A percentile compares a stretch with the other conserved stretches of the same genome.
phyloP scores from a whole-genome alignment of 2,329 filamentous ascomycete species.

The Mycogone perniciosa region DNA sequence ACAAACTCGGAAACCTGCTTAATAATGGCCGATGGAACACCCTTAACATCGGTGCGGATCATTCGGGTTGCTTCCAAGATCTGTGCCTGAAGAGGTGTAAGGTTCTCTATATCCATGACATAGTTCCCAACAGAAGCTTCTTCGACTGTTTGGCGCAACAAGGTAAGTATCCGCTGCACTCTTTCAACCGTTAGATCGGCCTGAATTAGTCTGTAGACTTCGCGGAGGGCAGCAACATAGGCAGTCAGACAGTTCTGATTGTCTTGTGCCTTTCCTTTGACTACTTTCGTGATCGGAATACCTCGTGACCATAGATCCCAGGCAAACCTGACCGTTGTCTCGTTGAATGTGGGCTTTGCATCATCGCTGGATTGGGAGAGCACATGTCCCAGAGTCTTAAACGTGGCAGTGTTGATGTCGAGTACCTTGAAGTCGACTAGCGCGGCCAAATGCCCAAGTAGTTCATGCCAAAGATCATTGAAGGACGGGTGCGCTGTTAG shows the following conservation, averaged over 20 bases:
- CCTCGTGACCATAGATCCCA: slow-evolving; percentile 67
- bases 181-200: slow-evolving; percentile 54
- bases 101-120: slow-evolving; percentile 63
- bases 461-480: slow-evolving; percentile 65
- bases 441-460: slow-evolving; percentile 62
- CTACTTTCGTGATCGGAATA: slow-evolving; percentile 44
- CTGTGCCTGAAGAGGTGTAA: slow-evolving; percentile 65
- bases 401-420: slow-evolving; percentile 66
- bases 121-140: slow-evolving; percentile 63
- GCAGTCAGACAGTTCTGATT: slow-evolving; percentile 81
- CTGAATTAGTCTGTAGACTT: slow-evolving; percentile 72
- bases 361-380: slow-evolving; percentile 45
- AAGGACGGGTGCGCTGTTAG: slow-evolving; percentile 63
- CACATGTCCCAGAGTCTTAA: slow-evolving; percentile 59
- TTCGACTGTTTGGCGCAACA: slow-evolving; percentile 65
- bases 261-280: slow-evolving; percentile 39
- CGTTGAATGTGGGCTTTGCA: slow-evolving; percentile 38
- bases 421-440: slow-evolving; percentile 57
- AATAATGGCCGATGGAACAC: slow-evolving; percentile 62
- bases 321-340: slow-evolving; percentile 50
- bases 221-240: slow-evolving; percentile 70
- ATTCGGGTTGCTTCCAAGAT: slow-evolving; percentile 62
- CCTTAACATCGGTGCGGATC: slow-evolving; percentile 59
- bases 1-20: slow-evolving; percentile 64
- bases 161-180: slow-evolving; percentile 60